Conservation (phyloP, 768 basidiomycete species). For the Russula dissimulans region DNA sequence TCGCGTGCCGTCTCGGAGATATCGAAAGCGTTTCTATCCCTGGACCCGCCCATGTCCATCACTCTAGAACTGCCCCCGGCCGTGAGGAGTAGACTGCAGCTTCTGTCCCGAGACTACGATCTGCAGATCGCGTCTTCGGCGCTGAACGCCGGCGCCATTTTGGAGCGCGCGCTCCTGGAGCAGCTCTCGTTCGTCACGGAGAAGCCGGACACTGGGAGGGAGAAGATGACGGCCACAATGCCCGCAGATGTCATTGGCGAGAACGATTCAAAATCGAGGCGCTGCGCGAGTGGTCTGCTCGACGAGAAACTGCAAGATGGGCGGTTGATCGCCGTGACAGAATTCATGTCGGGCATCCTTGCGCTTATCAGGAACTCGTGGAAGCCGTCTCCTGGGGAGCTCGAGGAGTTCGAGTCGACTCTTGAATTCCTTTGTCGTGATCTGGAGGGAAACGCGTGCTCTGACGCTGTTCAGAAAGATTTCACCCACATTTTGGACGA, state of each 20-base stretch:
- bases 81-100: not conserved
- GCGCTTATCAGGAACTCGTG: not conserved
- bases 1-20: conserved; percentile 2
- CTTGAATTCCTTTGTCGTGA: not conserved
- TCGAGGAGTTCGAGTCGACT: not conserved
- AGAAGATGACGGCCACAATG: no score
- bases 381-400: not conserved
- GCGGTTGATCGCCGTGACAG: not conserved
- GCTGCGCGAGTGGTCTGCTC: not conserved
- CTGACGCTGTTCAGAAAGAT: not conserved
- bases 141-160: not conserved
- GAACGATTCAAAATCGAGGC: not conserved
- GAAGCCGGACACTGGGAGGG: no score
- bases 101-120: not conserved
- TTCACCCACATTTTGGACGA: not conserved
- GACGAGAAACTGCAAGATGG: not conserved
- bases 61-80: not conserved
- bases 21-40: not conserved
- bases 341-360: not conserved
- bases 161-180: not conserved
- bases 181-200: not conserved
- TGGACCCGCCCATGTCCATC: not conserved
- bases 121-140: not conserved
- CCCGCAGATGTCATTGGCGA: not conserved
- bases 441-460: not conserved